Base-by-base conservation (phyloP, 2,329 filamentous ascomycete genomes). In the Cephalotrichum gorgonifer region DNA sequence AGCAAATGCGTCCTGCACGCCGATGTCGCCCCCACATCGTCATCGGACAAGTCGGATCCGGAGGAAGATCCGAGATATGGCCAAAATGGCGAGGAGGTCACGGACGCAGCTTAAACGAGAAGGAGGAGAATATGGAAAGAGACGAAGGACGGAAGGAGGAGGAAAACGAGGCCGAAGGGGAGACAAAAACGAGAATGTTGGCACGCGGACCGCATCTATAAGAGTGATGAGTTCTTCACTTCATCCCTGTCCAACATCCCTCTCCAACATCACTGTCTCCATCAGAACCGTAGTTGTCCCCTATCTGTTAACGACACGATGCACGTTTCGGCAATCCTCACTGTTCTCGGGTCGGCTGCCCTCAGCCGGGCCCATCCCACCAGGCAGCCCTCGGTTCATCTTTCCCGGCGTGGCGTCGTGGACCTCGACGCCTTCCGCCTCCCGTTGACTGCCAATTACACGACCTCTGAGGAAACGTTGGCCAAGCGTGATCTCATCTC, bases 391-490 rank as follows among this genome's bases (percentile, higher is more conserved):
- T 26, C 12, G 22, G 2, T 4, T 5, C 43, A 42, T 8, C 8
- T 31, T 27, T 31, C 27, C 17, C 17, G 52, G 31, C 62, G 59
- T 53, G 59, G 64, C 17, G 61, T 57, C 8, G 47, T 67, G 7
- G 62, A 67, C 45, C 43, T 67, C 30, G 56, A 59, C 27, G 55
- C 60, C 26, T 67, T 61, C 54, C 57, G 58, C 39, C 53, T 67
- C 48, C 60, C 61, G 0, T 57, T 57, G 6, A 52, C 61, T 20
- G 56, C 63, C 5, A 54, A 59, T 17, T 67, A 67, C 39, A 55
- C 57, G 27, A 63, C 62, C 50, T 53, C 53, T 50, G 61, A 17
- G 44, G 44, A 46, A 27, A 43, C n/a, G 30, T 14, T 14, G 4
- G 12, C 41, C 14, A 38, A 45, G 5, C 25, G 20, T 22, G 30